Evolutionary conservation across 495 filamentous ascomycete species (phyloP).

Genomic region (Melanomma pulvis-pyrius): DNA sequence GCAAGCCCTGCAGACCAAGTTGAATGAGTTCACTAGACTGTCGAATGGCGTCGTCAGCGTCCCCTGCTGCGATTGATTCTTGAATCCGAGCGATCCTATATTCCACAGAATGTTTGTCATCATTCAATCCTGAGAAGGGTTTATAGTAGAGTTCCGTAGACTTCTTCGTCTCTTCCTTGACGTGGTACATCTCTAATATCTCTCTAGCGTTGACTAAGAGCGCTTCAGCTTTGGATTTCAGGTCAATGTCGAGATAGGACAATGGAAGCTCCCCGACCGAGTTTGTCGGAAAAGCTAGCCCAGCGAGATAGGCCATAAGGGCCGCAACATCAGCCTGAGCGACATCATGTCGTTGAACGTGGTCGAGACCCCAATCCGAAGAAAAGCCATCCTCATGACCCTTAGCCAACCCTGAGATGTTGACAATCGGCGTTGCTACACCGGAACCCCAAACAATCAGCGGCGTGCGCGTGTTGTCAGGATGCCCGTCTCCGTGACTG

Average conservation of each 20-base stretch:
- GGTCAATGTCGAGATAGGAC: constrained; percentile 71
- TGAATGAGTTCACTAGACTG: constrained; percentile 75
- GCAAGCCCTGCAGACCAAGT: constrained; percentile 76
- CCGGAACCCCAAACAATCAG: constrained; percentile 94
- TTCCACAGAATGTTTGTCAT: constrained; percentile 64
- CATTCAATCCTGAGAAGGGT: constrained; percentile 66
- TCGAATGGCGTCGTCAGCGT: constrained; percentile 73
- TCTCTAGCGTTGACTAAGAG: constrained; percentile 81
- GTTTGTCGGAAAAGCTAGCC: constrained; percentile 90
- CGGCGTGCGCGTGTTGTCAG: constrained; percentile 94
- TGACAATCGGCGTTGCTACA: constrained; percentile 72
- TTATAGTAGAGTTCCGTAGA: constrained; percentile 72
- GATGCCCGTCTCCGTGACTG: constrained; percentile 96
- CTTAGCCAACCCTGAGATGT: constrained; percentile 55
- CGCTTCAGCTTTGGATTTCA: constrained; percentile 79
- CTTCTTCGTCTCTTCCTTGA: constrained; percentile 89
- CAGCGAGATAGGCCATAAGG: constrained; percentile 94
- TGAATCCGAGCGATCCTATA: constrained; percentile 69
- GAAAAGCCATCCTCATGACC: constrained; percentile 96
- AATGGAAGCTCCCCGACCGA: constrained; percentile 94
- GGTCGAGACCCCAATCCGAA: constrained; percentile 79
- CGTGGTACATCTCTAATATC: constrained; percentile 95
- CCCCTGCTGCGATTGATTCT: constrained; percentile 64
- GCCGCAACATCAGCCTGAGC: constrained; percentile 93
- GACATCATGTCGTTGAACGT: constrained; percentile 85